A percentile compares a stretch with the other conserved stretches of the same genome.
These are phyloP conservation scores for Phalaenopsis hybrid DNA, from an alignment of 116 monocot genomes.

Conservation along the genomic window DNA sequence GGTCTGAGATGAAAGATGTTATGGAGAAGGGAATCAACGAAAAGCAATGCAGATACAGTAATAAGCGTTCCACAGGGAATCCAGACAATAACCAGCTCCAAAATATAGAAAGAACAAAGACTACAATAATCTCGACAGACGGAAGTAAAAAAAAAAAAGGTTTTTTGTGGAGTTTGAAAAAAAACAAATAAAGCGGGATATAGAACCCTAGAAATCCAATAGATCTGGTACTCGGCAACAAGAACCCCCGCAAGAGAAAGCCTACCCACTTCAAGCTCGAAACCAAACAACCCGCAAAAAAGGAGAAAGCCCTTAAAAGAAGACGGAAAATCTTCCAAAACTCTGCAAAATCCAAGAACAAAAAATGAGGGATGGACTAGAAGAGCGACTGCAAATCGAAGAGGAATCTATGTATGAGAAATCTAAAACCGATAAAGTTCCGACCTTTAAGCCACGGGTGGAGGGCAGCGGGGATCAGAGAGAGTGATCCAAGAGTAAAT, in stretches of 20 bases:
- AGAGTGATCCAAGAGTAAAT: neutral
- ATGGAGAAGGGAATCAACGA: constrained; percentile 7
- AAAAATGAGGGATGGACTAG: neutral
- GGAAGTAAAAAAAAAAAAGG: neutral
- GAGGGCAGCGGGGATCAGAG: neutral
- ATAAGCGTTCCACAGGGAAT: too few species aligned
- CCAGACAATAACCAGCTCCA: too few species aligned
- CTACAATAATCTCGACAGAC: neutral
- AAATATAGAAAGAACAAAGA: neutral
- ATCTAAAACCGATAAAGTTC: neutral
- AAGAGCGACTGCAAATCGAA: neutral
- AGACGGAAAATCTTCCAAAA: neutral
- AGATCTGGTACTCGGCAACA: neutral
- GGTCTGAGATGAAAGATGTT: neutral
- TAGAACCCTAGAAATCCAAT: constrained; percentile 6
- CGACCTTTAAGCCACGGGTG: neutral
- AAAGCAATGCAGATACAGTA: constrained; percentile 5
- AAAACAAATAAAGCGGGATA: neutral
- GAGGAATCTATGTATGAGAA: neutral
- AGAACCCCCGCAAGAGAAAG: constrained; percentile 2
- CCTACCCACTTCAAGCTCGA: neutral
- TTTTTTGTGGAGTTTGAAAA: neutral
- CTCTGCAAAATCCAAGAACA: neutral
- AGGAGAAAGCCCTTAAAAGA: neutral
- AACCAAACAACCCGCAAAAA: neutral